Base-by-base conservation (phyloP, 2,329 filamentous ascomycete species). In the Leptographium galeiforme region DNA sequence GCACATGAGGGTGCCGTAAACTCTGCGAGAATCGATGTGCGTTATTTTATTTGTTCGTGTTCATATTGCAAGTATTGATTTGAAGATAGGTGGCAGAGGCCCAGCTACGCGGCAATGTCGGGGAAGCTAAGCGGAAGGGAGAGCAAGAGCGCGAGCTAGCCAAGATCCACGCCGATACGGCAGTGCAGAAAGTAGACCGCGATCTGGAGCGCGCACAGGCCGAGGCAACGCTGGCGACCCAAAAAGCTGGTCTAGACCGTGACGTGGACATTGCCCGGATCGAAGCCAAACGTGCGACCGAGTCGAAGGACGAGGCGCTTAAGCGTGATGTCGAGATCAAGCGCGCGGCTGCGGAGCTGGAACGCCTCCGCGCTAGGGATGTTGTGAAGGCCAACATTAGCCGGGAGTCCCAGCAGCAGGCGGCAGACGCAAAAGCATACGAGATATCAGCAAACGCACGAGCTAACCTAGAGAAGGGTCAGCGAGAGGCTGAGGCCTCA, bases 141-240 rank as follows among this genome's bases (percentile, higher is more conserved):
- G 78, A 87, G 62, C 85, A 89, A 57, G 89, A 93, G 65, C 86
- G 89, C 53, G 85, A 90, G 63, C 86, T 94, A 44, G 87, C 87
- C 61, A 91, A 89, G 72, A 94, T 94, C 69, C 81, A 90, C 66
- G 87, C 88, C 59, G 82, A 88, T 61, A 94, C 88, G 1, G 87
- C 87, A 1, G 86, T 93, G 1, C 78, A 87, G 56, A 89, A 91
- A 71, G 93, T 88, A 0, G 82, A 91, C 64, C 82, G 87, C 50
- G 89, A 91, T 64, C 83, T 85, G 47, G 87, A 93, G 69, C 87
- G 88, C 57, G 85, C 87, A 2, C 70, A 78, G 48, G 89, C 89
- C 45, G 87, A 93, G 64, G 85, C 87, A 12, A 81, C 82, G 53
- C 78, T 94, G 52, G 78, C 81, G 40, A 87, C 84, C 18, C 77